Base-by-base conservation (phyloP, 2,329 filamentous ascomycete species). In the Beauveria asiatica region DNA sequence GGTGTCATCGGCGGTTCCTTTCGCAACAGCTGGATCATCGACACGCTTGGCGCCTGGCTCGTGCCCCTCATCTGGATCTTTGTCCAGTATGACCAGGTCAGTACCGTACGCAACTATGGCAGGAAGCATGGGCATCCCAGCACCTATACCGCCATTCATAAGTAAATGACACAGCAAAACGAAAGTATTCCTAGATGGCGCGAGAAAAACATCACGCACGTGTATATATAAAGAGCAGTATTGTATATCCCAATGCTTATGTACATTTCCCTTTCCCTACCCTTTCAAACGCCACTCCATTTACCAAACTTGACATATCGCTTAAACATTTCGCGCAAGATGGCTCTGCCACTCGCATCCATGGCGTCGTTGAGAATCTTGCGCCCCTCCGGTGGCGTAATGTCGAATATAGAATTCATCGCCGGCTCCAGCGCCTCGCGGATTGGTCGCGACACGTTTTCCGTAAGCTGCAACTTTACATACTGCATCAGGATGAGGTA, bases 301-400 rank as follows among this genome's bases (percentile, higher is more conserved):
- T 84, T 85, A 46, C 83, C 83, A 74, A 85, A 86, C 71, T 78
- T 83, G 68, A 76, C 76, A 68, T 84, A 87, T 69, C 80, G 75
- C 67, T 78, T 81, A 63, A 80, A 85, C 75, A 86, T 74, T 62
- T 81, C 79, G 64, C 76, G 76, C 69, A 86, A 77, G 30, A 87
- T 78, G 1, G 80, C 83, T 62, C 84, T 74, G 7, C 83, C 84
- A 64, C 79, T 82, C 3, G 73, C 75, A 67, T 87, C 84, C 72
- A 87, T 76, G 30, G 76, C 77, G 64, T 87, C 84, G 65, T 82
- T 84, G 61, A 87, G 70, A 27, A 84, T 77, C 69, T 79, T 80
- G 66, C 82, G 74, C 50, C 75, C 76, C 61, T 83, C 83, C 5
- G 77, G 74, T 2, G 79, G 75, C 41, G 83, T 85, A 52, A 85